Conservation (phyloP, 2,329 filamentous ascomycete species). For the Tolypocladium album region DNA sequence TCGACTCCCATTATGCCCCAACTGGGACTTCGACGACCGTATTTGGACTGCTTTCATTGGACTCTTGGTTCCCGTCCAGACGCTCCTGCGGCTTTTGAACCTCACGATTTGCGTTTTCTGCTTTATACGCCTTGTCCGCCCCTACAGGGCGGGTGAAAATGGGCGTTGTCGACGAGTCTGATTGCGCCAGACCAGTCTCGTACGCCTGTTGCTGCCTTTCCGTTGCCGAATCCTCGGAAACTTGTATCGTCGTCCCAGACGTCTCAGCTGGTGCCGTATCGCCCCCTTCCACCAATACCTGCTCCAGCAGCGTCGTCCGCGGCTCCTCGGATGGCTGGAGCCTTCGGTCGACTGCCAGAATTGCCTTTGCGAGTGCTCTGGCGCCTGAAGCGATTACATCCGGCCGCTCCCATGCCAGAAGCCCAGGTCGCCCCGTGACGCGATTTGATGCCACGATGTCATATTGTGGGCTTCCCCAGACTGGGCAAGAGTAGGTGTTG, state of each 20-base stretch:
- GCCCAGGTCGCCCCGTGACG: constrained; percentile 26
- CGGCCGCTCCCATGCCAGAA: constrained; percentile 38
- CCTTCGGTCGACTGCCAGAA: constrained; percentile 26
- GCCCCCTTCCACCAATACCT: constrained; percentile 17
- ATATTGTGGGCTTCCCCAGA: constrained; percentile 35
- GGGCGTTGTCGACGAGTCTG: neutral
- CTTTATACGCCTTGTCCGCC: neutral
- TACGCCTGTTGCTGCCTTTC: neutral
- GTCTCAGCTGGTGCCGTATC: constrained; percentile 10
- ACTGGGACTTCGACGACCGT: constrained; percentile 7
- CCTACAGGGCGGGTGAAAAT: neutral
- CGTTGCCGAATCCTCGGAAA: neutral
- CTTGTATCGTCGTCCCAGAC: constrained; percentile 1
- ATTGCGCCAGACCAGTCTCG: neutral
- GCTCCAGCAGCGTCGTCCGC: constrained; percentile 18
- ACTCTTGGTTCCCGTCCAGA: neutral
- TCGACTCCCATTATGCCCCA: neutral
- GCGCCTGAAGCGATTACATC: constrained; percentile 32
- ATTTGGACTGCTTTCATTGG: constrained; percentile 4
- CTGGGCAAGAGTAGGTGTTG: constrained; percentile 31
- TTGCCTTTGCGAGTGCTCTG: constrained; percentile 26
- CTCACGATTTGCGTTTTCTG: neutral
- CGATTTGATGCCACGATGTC: constrained; percentile 30
- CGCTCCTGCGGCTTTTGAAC: neutral
- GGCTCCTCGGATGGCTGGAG: constrained; percentile 18